phyloP scores from a whole-genome alignment of 345 rosid species.

The Turnera subulata region DNA sequence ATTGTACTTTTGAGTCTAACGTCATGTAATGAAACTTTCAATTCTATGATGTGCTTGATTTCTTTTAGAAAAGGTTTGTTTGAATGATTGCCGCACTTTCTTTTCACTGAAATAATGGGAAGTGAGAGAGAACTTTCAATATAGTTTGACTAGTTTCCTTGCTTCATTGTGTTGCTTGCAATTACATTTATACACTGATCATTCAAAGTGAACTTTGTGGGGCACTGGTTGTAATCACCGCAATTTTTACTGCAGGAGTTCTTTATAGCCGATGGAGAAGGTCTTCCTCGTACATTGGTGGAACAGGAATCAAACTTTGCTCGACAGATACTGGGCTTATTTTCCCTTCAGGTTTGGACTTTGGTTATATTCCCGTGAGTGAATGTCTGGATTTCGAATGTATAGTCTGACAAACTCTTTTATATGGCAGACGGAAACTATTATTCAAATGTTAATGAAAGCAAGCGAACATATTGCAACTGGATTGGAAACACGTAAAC shows the following conservation, averaged over 20 bases:
- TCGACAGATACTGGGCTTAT: slow-evolving; percentile 61
- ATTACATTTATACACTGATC: too few relatives aligned
- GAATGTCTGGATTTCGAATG: background rate
- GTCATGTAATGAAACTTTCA: too few relatives aligned
- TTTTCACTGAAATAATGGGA: too few relatives aligned
- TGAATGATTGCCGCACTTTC: too few relatives aligned
- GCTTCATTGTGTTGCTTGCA: too few relatives aligned
- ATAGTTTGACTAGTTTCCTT: too few relatives aligned
- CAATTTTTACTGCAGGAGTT: slow-evolving; percentile 55
- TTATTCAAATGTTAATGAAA: slow-evolving; percentile 76
- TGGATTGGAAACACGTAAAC: slow-evolving; percentile 51
- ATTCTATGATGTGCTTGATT: too few relatives aligned
- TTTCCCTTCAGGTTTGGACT: slow-evolving; percentile 65
- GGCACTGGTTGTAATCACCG: too few relatives aligned
- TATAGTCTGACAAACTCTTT: slow-evolving; percentile 13
- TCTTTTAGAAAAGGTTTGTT: too few relatives aligned
- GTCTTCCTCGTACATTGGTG: slow-evolving; percentile 84
- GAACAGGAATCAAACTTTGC: slow-evolving; percentile 80
- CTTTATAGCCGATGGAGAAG: slow-evolving; percentile 91
- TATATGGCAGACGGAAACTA: slow-evolving; percentile 58
- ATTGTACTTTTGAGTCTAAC: too few relatives aligned
- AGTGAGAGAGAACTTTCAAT: too few relatives aligned
- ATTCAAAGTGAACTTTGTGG: too few relatives aligned
- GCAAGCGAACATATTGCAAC: slow-evolving; percentile 73
- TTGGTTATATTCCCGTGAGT: background rate